Conservation (phyloP, 1,284 basidiomycete species). For the Apiotrichum brassicae region DNA sequence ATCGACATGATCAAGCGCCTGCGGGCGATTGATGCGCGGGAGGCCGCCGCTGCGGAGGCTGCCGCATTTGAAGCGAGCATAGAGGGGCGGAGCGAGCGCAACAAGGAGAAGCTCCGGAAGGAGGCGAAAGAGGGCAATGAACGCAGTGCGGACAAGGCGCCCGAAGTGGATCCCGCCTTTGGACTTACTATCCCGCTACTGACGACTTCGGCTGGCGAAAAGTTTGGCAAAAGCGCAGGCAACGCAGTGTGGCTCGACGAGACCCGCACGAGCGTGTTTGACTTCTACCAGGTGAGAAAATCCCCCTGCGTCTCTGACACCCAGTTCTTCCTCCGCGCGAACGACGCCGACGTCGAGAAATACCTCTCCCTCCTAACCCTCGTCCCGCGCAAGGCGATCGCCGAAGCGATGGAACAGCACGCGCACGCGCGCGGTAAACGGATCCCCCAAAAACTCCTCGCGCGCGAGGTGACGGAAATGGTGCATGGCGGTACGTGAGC, state of each 20-base stretch:
- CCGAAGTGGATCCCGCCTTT: slow-evolving; percentile 58
- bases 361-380: slow-evolving; percentile 83
- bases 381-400: slow-evolving; percentile 58
- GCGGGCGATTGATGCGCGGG: slow-evolving; percentile 16
- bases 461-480: slow-evolving; percentile 79
- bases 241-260: slow-evolving; percentile 90
- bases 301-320: background rate
- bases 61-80: too few relatives aligned
- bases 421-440: slow-evolving; percentile 56
- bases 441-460: slow-evolving; percentile 69
- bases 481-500: slow-evolving; percentile 66
- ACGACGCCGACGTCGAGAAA: slow-evolving; percentile 73
- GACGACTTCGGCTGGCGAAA: slow-evolving; percentile 80
- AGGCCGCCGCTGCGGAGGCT: slow-evolving; percentile 14
- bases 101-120: slow-evolving; percentile 15
- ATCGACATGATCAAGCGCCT: slow-evolving; percentile 72
- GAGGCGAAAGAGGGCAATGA: too few relatives aligned
- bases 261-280: slow-evolving; percentile 68
- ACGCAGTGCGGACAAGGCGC: slow-evolving; percentile 32
- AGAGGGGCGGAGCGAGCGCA: slow-evolving; percentile 13
- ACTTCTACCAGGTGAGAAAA: slow-evolving; percentile 79
- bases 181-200: slow-evolving; percentile 92
- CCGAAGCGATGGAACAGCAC: slow-evolving; percentile 58
- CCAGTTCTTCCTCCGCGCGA: slow-evolving; percentile 80
- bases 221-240: slow-evolving; percentile 95